Evolutionary conservation across 2,329 filamentous ascomycete species (phyloP).

Genomic region (Alternaria gansuensis): DNA sequence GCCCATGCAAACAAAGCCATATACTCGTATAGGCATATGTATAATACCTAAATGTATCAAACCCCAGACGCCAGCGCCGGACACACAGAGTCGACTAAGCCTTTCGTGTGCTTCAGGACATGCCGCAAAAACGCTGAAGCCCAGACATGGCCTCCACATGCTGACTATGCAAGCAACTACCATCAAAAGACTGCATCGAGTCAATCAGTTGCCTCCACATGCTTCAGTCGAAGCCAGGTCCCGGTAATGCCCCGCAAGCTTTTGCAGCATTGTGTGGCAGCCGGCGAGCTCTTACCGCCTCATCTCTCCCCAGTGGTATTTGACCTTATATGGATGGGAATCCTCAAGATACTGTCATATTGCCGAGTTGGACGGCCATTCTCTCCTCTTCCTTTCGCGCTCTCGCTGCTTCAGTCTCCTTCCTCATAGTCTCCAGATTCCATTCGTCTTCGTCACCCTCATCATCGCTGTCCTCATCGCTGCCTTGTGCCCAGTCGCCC

Average conservation of each 20-base stretch:
- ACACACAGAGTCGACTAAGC: constrained; percentile 16
- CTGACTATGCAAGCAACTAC: neutral
- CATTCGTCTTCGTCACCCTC: constrained; percentile 70
- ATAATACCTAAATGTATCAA: constrained; percentile 7
- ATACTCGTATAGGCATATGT: constrained; percentile 13
- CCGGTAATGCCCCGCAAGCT: constrained; percentile 40
- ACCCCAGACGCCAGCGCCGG: constrained; percentile 22
- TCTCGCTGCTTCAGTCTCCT: constrained; percentile 81
- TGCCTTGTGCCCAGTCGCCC: constrained; percentile 83
- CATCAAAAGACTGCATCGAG: neutral
- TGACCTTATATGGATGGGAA: neutral
- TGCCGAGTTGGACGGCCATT: constrained; percentile 47
- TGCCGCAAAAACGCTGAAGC: constrained; percentile 11
- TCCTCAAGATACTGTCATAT: constrained; percentile 33
- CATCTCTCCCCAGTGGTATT: constrained; percentile 5
- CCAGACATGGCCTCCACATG: constrained; percentile 9
- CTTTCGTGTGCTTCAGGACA: neutral
- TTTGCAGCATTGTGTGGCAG: constrained; percentile 47
- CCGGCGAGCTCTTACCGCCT: constrained; percentile 18
- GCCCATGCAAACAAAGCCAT: constrained; percentile 4
- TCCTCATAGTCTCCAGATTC: constrained; percentile 83
- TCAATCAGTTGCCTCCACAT: constrained; percentile 10
- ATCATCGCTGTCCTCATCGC: constrained; percentile 62
- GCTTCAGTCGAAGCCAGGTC: constrained; percentile 7
- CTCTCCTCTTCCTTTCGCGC: constrained; percentile 81